phyloP scores from a whole-genome alignment of 2,329 filamentous ascomycete genomes.

The Plenodomus lindquistii region DNA sequence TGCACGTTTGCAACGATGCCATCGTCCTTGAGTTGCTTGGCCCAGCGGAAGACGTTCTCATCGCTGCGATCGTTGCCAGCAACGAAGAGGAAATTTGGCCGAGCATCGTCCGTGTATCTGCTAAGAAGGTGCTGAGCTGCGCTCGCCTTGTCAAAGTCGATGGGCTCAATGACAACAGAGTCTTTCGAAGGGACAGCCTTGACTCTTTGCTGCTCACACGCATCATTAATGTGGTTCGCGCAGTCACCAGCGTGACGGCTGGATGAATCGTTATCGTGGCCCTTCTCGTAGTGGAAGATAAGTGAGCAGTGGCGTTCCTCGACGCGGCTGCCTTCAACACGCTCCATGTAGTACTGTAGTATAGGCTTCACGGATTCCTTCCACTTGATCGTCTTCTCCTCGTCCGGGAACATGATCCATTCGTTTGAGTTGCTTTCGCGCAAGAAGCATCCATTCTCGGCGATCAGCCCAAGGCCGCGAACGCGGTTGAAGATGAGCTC shows the following conservation, averaged over 20 bases:
- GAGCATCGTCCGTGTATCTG: constrained; percentile 28
- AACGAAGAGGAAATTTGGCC: constrained; percentile 82
- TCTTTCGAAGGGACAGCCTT: constrained; percentile 81
- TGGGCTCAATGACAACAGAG: constrained; percentile 80
- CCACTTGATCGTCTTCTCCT: constrained; percentile 72
- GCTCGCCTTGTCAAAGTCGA: constrained; percentile 84
- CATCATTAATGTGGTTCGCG: constrained; percentile 92
- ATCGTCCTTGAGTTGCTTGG: constrained; percentile 71
- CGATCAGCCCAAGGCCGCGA: constrained; percentile 83
- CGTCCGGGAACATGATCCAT: constrained; percentile 80
- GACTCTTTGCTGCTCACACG: constrained; percentile 80
- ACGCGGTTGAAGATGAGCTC: constrained; percentile 84
- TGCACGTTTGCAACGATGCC: constrained; percentile 62
- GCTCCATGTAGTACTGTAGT: constrained; percentile 85
- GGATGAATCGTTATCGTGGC: constrained; percentile 75
- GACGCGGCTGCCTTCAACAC: constrained; percentile 83
- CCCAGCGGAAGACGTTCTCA: constrained; percentile 93
- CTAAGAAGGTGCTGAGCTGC: constrained; percentile 76
- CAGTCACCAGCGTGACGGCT: constrained; percentile 84
- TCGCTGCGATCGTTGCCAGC: constrained; percentile 91
- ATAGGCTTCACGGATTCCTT: constrained; percentile 82
- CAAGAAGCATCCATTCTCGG: constrained; percentile 92
- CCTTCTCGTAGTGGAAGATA: constrained; percentile 85
- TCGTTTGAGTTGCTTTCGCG: constrained; percentile 67
- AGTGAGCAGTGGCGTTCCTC: constrained; percentile 92